Evolutionary conservation across 202 grass and related monocot species (phyloP).

Genomic region (Thinopyrum obtusiflorum): DNA sequence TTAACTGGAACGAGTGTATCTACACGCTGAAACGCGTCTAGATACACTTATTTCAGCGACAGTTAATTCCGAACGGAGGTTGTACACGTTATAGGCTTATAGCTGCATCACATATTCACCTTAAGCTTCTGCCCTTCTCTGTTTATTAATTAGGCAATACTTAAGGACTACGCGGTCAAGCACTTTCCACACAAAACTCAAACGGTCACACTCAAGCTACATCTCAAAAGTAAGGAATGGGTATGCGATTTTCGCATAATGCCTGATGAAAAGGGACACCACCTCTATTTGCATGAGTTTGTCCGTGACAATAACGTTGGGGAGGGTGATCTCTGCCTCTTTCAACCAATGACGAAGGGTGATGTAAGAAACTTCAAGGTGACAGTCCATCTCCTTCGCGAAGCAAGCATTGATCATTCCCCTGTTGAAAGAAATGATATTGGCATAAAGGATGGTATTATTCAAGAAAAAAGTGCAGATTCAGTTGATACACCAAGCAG

Average conservation of each 20-base stretch:
- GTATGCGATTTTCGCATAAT: neutral
- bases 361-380: constrained; percentile 8
- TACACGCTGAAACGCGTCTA: too few relatives aligned
- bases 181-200: constrained; percentile 8
- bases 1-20: too few relatives aligned
- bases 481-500: neutral
- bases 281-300: constrained; percentile 29
- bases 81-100: neutral
- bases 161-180: neutral
- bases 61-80: too few relatives aligned
- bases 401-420: neutral
- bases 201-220: neutral
- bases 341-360: constrained; percentile 35
- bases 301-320: constrained; percentile 24
- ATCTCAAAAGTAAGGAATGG: neutral
- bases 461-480: neutral
- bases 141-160: constrained; percentile 23
- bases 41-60: too few relatives aligned
- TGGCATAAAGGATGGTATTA: neutral
- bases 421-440: neutral
- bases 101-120: neutral
- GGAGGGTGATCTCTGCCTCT: constrained; percentile 46
- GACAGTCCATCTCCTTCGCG: constrained; percentile 19
- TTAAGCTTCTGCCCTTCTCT: neutral
- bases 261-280: neutral